Percentiles rank a stretch among this genome's conserved stretches.
These are phyloP conservation scores for Pseudogymnoascus sp. DNA, from an alignment of 2,329 filamentous ascomycete genomes.

Conservation along the genomic window DNA sequence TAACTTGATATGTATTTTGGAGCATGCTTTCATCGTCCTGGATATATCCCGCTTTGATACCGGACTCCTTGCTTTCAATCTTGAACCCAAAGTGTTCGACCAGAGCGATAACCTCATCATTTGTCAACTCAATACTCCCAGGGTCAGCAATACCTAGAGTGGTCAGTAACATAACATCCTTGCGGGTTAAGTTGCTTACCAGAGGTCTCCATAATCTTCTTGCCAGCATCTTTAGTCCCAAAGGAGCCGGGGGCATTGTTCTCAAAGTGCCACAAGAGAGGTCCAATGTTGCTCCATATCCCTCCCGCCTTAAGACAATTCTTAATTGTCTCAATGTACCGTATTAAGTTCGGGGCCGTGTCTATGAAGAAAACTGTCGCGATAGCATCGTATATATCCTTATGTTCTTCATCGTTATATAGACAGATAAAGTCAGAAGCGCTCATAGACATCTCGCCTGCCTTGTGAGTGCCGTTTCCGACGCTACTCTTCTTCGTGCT, in stretches of 20 bases:
- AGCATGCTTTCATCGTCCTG: slow-evolving; percentile 81
- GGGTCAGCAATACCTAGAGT: slow-evolving; percentile 71
- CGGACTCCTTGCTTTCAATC: slow-evolving; percentile 56
- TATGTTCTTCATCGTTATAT: slow-evolving; percentile 61
- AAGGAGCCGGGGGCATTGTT: slow-evolving; percentile 58
- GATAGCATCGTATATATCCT: slow-evolving; percentile 68
- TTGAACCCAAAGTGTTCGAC: slow-evolving; percentile 70
- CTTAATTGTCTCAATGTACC: slow-evolving; percentile 77
- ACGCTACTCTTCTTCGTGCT: slow-evolving; percentile 36
- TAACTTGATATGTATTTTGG: slow-evolving; percentile 71
- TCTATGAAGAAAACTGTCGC: slow-evolving; percentile 94
- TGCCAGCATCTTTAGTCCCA: slow-evolving; percentile 26
- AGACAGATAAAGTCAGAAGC: slow-evolving; percentile 88
- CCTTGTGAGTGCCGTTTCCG: slow-evolving; percentile 8
- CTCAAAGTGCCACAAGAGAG: slow-evolving; percentile 93
- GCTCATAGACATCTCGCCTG: slow-evolving; percentile 81
- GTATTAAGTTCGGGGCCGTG: slow-evolving; percentile 86
- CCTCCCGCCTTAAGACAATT: slow-evolving; percentile 73
- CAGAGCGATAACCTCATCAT: slow-evolving; percentile 78
- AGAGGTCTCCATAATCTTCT: neutral
- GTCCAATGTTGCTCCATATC: slow-evolving; percentile 82
- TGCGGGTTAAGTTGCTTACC: neutral
- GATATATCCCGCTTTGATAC: slow-evolving; percentile 74
- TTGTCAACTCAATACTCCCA: slow-evolving; percentile 81
- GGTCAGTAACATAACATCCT: slow-evolving; percentile 2